Conservation (phyloP, 768 basidiomycete genomes). For the Thelephora ganbajun region DNA sequence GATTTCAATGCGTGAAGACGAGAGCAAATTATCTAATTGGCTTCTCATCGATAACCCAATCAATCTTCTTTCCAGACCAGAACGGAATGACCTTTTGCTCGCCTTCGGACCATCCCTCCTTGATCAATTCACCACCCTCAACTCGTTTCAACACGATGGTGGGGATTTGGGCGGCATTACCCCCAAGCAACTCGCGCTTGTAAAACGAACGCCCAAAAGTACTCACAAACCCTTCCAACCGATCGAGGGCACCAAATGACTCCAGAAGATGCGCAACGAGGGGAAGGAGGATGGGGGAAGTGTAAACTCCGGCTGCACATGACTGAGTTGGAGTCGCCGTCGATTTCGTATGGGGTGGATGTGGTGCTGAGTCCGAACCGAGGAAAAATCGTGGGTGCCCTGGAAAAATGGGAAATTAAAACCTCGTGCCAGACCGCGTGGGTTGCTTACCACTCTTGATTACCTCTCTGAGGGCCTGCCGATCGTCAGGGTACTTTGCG, state of each 20-base stretch:
- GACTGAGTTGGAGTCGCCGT: slow-evolving; percentile 52
- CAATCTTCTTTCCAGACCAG: slow-evolving; percentile 70
- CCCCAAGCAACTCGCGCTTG: slow-evolving; percentile 17
- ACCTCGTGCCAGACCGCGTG: neutral
- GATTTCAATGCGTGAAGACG: neutral
- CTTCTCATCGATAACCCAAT: slow-evolving; percentile 37
- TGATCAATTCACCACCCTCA: slow-evolving; percentile 22
- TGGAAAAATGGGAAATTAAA: slow-evolving; percentile 11
- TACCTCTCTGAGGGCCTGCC: slow-evolving; percentile 66
- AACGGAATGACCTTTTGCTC: slow-evolving; percentile 63
- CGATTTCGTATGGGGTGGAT: slow-evolving; percentile 56
- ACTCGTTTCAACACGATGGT: slow-evolving; percentile 32
- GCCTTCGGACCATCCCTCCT: slow-evolving; percentile 32
- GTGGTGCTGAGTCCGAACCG: slow-evolving; percentile 94
- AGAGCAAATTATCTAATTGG: neutral
- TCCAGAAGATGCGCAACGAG: slow-evolving; percentile 82
- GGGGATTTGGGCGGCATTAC: slow-evolving; percentile 14
- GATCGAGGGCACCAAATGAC: slow-evolving; percentile 75
- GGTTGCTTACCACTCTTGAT: slow-evolving; percentile 49
- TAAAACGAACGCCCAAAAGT: slow-evolving; percentile 75
- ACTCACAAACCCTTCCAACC: slow-evolving; percentile 70
- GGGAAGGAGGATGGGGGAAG: slow-evolving; percentile 83
- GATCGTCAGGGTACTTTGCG: slow-evolving; percentile 89
- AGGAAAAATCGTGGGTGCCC: slow-evolving; percentile 95
- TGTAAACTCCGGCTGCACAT: slow-evolving; percentile 96